Percentiles rank a stretch among this genome's conserved stretches.
phyloP scores from a whole-genome alignment of 2,329 filamentous ascomycete genomes.

The Pseudopithomyces chartarum region DNA sequence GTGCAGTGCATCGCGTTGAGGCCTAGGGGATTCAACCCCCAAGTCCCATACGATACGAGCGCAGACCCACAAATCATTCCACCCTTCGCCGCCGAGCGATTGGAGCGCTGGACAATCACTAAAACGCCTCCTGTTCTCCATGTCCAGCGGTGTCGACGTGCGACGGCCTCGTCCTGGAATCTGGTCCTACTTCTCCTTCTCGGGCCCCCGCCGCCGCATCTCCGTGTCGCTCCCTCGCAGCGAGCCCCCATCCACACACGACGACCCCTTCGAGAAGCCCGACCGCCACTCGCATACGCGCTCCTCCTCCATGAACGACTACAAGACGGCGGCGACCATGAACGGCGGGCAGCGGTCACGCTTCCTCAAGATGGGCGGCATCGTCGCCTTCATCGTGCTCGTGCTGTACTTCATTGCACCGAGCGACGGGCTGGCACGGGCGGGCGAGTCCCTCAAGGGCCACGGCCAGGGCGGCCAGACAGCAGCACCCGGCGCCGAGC shows the following conservation, averaged over 20 bases:
- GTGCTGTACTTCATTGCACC: constrained; percentile 63
- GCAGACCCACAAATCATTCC: constrained; percentile 1
- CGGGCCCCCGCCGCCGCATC: constrained; percentile 55
- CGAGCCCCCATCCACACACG: constrained; percentile 25
- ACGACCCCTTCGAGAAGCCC: constrained; percentile 54
- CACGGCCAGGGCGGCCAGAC: constrained; percentile 47
- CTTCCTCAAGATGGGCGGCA: constrained; percentile 65
- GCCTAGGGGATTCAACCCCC: too few species aligned
- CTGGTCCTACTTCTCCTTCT: constrained; percentile 59
- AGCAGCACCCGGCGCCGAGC: constrained; percentile 62
- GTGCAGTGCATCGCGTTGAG: too few species aligned
- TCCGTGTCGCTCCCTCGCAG: constrained; percentile 57
- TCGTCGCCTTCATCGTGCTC: constrained; percentile 63
- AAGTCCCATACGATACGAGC: background rate
- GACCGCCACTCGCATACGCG: constrained; percentile 47
- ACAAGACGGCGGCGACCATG: constrained; percentile 56
- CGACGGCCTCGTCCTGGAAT: constrained; percentile 53
- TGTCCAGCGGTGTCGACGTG: constrained; percentile 61
- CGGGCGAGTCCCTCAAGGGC: constrained; percentile 13
- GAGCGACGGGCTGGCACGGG: constrained; percentile 32
- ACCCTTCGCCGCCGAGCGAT: background rate
- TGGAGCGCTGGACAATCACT: background rate
- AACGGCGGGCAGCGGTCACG: constrained; percentile 65
- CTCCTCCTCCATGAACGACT: constrained; percentile 49
- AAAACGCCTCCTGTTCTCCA: constrained; percentile 26